Evolutionary conservation across 2,329 filamentous ascomycete species (phyloP).

Genomic region (Elsinoe batatas): DNA sequence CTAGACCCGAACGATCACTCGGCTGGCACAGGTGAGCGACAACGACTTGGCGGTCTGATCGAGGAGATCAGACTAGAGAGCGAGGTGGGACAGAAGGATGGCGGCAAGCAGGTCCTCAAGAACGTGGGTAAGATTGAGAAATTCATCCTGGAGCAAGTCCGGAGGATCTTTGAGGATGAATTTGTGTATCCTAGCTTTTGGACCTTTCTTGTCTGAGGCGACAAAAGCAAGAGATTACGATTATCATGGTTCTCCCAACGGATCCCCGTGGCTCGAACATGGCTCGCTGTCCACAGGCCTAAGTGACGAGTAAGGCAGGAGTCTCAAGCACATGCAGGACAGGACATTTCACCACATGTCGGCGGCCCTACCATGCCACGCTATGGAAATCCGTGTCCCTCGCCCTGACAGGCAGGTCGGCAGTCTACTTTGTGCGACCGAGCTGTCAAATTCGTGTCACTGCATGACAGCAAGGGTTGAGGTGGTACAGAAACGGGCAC

Average conservation of each 20-base stretch:
- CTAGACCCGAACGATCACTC: constrained; percentile 34
- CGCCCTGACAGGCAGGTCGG: not conserved
- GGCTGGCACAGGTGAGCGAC: constrained; percentile 16
- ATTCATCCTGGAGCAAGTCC: constrained; percentile 92
- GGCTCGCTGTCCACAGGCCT: too few species aligned
- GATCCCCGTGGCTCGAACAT: too few species aligned
- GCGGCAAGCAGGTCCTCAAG: constrained; percentile 88
- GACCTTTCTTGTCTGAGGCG: constrained; percentile 74
- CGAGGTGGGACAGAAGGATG: constrained; percentile 87
- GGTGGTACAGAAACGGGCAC: not conserved
- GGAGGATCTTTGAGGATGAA: constrained; percentile 95
- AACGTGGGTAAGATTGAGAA: constrained; percentile 98
- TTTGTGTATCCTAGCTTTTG: constrained; percentile 98
- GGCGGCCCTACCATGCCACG: not conserved
- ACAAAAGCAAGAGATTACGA: too few species aligned
- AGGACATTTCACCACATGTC: not conserved
- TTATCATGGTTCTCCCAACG: too few species aligned
- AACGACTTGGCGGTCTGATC: constrained; percentile 61
- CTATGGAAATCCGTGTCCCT: not conserved
- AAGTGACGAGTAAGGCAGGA: too few species aligned
- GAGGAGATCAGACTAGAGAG: constrained; percentile 95
- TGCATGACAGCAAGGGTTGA: not conserved
- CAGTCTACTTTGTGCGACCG: not conserved
- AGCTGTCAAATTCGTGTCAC: not conserved
- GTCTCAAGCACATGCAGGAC: too few species aligned